Percentiles rank a stretch among this genome's conserved stretches.
Conservation (phyloP, 108 stramenopile genomes). For the Pseudonitzschia pungens region DNA sequence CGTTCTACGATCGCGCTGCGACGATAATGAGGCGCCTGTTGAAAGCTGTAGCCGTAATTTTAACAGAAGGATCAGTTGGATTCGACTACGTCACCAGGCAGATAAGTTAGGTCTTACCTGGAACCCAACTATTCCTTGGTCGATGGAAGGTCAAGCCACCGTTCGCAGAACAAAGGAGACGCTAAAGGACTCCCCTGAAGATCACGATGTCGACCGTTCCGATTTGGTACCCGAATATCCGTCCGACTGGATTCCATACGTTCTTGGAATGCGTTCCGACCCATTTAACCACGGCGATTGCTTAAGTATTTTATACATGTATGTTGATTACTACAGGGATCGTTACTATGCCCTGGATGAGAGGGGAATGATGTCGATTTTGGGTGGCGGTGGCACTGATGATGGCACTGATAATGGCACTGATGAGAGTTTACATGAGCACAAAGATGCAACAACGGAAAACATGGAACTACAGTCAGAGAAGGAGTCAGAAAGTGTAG, state of each 20-base stretch:
- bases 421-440: not conserved
- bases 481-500: not conserved
- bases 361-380: not conserved
- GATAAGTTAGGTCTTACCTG: slow-evolving; percentile 57
- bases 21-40: slow-evolving; percentile 54
- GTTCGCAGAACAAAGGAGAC: slow-evolving; percentile 5
- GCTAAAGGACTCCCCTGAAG: not conserved
- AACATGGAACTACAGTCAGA: not conserved
- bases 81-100: slow-evolving; percentile 66
- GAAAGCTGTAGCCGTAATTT: slow-evolving; percentile 50
- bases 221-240: slow-evolving; percentile 75
- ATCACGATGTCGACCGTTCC: slow-evolving; percentile 37
- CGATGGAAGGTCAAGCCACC: slow-evolving; percentile 34
- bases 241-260: slow-evolving; percentile 75
- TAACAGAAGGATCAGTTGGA: slow-evolving; percentile 57
- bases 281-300: slow-evolving; percentile 39
- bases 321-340: slow-evolving; percentile 37
- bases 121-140: slow-evolving; percentile 53
- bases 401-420: not conserved
- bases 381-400: not conserved
- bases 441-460: not conserved
- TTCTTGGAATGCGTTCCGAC: slow-evolving; percentile 42
- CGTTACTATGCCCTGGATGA: slow-evolving; percentile 22
- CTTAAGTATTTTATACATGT: too few species aligned
- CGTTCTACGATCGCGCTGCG: slow-evolving; percentile 38